A percentile compares a stretch with the other conserved stretches of the same genome.
These are phyloP conservation scores for Endothia cerciana DNA, from an alignment of 2,329 filamentous ascomycete species.

Conservation along the genomic window DNA sequence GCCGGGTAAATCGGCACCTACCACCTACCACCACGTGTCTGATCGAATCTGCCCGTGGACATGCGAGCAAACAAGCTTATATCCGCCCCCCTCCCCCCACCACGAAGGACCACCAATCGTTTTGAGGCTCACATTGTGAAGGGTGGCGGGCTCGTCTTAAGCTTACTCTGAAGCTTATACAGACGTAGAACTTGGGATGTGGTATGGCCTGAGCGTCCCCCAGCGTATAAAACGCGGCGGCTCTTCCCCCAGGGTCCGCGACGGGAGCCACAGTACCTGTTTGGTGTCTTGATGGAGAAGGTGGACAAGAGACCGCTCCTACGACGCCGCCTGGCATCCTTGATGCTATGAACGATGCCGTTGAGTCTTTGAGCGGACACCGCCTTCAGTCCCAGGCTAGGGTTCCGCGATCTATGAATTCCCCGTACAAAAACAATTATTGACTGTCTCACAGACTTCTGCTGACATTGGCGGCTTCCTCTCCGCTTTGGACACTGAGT, in stretches of 20 bases:
- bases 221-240: too few relatives aligned
- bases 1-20: neutral
- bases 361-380: neutral
- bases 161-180: conserved; percentile 1
- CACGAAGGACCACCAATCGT: neutral
- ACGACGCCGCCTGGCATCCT: neutral
- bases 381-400: neutral
- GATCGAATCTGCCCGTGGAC: neutral
- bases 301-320: neutral
- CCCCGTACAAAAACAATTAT: neutral
- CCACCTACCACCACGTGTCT: neutral
- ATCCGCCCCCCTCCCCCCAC: neutral
- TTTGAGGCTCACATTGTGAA: neutral
- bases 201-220: neutral
- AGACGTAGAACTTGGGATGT: neutral
- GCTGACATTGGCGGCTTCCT: neutral
- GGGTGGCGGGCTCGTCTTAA: neutral
- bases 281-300: neutral
- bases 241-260: too few relatives aligned
- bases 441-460: neutral
- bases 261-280: too few relatives aligned
- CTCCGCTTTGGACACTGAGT: neutral
- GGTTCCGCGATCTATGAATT: neutral
- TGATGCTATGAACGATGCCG: neutral
- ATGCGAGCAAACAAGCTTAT: conserved; percentile 7